Base-by-base conservation (phyloP, 345 rosid genomes). In the Populus nigra region DNA sequence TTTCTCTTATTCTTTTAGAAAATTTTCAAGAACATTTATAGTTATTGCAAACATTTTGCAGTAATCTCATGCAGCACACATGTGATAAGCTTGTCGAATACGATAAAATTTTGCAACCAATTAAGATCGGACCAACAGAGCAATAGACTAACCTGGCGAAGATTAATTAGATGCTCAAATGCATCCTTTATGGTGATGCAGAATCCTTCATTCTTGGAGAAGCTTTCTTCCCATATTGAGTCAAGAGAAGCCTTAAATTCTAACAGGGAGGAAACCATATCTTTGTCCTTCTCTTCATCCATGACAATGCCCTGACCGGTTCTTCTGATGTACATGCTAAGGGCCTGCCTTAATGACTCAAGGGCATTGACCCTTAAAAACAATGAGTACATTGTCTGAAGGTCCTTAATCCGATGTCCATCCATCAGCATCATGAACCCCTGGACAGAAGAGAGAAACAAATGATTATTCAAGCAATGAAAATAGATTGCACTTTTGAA, bases 231-330 rank as follows among this genome's bases (percentile, higher is more conserved):
- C 96, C 92, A 93, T 86, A 92, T 88, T 65, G 87, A 74, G 81
- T 96, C 99, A 78, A 96, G 96, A 38, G 97, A 89, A 76, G 89
- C 94, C 91, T 96, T 96, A 78, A 92, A 93, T 79, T 92, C 98
- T 86, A 96, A 82, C 69, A 96, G 82, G 47, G 94, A 86, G 33
- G 90, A 83, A 77, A 93, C 99, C 98, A 96, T 93, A 74, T 93
- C 99, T 79, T 93, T 96, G 80, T 96, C 99, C 82, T 93, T 96
- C 85, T 96, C 99, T 84, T 96, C 99, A 87, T 96, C 98, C 97
- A 94, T 88, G 78, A 93, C 89, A 61, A 90, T 84, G 79, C 89
- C 85, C 81, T 93, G 92, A 75, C 97, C 99, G 61, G 93, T 89
- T 89, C 86, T 89, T 69, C 97, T 91, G 47, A 91, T 88, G 80